Evolutionary conservation across 352 stramenopile species (phyloP), one percentile per base, ranked within the genome.

Genomic region (Globisporangium alternatum): DNA sequence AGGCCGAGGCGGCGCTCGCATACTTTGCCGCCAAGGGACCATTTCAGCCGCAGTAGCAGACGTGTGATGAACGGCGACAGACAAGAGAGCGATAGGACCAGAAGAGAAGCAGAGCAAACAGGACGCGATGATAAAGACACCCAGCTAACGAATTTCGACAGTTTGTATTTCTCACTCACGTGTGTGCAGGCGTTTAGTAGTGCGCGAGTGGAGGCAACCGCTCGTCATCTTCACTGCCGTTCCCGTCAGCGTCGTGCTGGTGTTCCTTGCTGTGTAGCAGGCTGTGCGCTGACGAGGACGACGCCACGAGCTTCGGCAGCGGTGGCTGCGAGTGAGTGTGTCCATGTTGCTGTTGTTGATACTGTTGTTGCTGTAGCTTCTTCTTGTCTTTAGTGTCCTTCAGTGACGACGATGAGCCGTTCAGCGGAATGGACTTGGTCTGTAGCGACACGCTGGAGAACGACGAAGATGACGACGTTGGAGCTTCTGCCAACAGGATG

Each of bases 21-120:
- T 92, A 88, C 67, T 96, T 96, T 64, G 71, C 66, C 5, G 62
- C 68, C 17, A 86, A 89, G 60, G 80, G 78, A 0, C 74, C 76
- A 10, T 90, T 90, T 52, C 60, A 77, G 33, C 76, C 81, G 3
- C 59, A 75, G 52, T 71, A 66, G 61, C 57, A 33, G 52, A n/a
- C 58, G 25, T 35, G 17, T 64, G 28, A 52, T 53, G 60, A 53
- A 37, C 15, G 44, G 35, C 8, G 17, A 55, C 10, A 63, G 62
- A 66, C 55, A 37, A 31, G 15, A 39, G 33, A 48, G 17, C 19
- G 47, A 22, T 37, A 21, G 45, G 13, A 55, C 33, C 28, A 30
- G 4, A 10, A 25, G 37, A 62, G 21, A 45, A 19, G 3, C 17
- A 25, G 51, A 44, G 28, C 28, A 48, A 21, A 21, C 31, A 44